These are phyloP conservation scores for Sindora glabra DNA, from an alignment of 306 rosid genomes.

Conservation along the genomic window DNA sequence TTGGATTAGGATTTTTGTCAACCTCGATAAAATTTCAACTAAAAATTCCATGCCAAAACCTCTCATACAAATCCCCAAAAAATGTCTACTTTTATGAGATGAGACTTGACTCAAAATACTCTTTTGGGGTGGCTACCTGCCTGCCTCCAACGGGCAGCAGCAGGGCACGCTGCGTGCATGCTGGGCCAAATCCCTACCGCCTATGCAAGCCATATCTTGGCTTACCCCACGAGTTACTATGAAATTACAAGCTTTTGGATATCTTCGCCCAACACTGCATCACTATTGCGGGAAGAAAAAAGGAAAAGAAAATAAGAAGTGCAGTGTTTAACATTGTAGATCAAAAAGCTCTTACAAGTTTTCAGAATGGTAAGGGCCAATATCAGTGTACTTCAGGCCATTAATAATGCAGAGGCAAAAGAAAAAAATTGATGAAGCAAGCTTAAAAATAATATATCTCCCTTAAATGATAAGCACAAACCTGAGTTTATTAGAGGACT, in stretches of 20 bases:
- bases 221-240: neutral
- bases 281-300: neutral
- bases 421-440: conserved; percentile 2
- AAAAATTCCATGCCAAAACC: no score
- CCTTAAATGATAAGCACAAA: conserved; percentile 27
- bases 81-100: no score
- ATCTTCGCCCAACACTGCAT: neutral
- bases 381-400: neutral
- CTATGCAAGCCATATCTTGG: no score
- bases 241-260: neutral
- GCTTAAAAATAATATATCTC: conserved; percentile 19
- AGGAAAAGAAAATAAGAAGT: neutral
- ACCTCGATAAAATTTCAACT: no score
- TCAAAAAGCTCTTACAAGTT: neutral
- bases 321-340: neutral
- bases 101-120: no score
- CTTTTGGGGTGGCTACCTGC: no score
- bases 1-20: no score
- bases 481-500: conserved; percentile 40
- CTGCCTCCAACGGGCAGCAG: no score
- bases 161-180: no score
- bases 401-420: neutral
- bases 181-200: no score
- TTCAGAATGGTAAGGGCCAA: neutral
- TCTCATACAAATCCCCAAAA: no score